These are phyloP conservation scores for Aspergillus sclerotiicarbonarius DNA, from an alignment of 495 filamentous ascomycete species.

Conservation along the genomic window DNA sequence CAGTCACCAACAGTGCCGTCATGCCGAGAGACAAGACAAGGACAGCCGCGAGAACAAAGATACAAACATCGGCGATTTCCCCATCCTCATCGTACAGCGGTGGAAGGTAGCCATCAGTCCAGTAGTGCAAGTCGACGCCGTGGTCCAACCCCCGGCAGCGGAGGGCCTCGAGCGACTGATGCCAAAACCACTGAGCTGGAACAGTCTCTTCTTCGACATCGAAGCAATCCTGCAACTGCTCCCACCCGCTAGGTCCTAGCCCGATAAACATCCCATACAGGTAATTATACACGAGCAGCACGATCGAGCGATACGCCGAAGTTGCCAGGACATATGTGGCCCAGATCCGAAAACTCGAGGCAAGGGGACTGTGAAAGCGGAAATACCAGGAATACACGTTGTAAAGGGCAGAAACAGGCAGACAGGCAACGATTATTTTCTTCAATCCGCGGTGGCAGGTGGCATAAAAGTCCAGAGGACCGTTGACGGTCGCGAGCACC, in stretches of 20 bases:
- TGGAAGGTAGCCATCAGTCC: not conserved
- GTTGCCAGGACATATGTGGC: no score
- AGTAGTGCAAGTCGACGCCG: slow-evolving; percentile 1
- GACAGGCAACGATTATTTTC: not conserved
- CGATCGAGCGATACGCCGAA: not conserved
- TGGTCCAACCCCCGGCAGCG: slow-evolving; percentile 15
- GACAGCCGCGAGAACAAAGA: slow-evolving; percentile 3
- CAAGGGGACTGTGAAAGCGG: no score
- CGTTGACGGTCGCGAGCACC: not conserved
- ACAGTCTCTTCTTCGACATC: not conserved
- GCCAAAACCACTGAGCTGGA: not conserved
- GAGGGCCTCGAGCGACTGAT: not conserved
- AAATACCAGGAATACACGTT: no score
- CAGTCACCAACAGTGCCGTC: not conserved
- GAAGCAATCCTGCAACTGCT: slow-evolving; percentile 5
- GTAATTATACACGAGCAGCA: slow-evolving; percentile 1
- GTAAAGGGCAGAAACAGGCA: not conserved
- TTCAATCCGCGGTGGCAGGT: not conserved
- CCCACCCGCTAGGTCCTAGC: not conserved
- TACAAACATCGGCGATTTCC: slow-evolving; percentile 8
- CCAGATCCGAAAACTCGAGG: not conserved
- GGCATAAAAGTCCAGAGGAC: not conserved
- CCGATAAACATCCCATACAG: slow-evolving; percentile 1
- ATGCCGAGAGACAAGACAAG: not conserved
- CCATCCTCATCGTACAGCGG: not conserved